Conservation (phyloP, 441 rosid species). For the Erysimum cheiri region DNA sequence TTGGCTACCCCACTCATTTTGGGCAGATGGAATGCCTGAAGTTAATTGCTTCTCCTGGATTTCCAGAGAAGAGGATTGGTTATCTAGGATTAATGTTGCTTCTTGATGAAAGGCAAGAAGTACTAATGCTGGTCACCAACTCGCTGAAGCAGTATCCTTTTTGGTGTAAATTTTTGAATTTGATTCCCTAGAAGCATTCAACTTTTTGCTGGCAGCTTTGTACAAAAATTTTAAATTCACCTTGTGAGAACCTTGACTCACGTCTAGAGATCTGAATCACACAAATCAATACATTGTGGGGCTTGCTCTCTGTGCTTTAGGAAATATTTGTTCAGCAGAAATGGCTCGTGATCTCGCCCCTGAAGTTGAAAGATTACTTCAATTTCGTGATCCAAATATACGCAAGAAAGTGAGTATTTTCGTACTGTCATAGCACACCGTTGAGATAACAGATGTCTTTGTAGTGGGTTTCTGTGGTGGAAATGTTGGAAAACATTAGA, state of each 20-base stretch:
- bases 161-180: conserved; percentile 23
- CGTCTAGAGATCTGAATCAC: conserved; percentile 88
- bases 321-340: conserved; percentile 97
- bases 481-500: conserved; percentile 16
- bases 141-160: conserved; percentile 97
- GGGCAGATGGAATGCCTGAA: conserved; percentile 99
- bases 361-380: conserved; percentile 94
- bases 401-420: conserved; percentile 79
- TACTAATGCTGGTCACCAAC: conserved; percentile 96
- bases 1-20: conserved; percentile 99
- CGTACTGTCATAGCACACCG: background rate
- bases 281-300: conserved; percentile 94
- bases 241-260: conserved; percentile 64
- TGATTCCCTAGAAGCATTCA: background rate
- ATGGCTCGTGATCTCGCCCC: conserved; percentile 99
- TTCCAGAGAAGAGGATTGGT: conserved; percentile 98
- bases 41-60: conserved; percentile 89
- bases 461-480: conserved; percentile 7
- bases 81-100: conserved; percentile 96
- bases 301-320: conserved; percentile 97
- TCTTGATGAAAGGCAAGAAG: conserved; percentile 99
- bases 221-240: conserved; percentile 15
- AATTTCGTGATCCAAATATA: conserved; percentile 95
- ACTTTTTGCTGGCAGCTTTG: background rate
- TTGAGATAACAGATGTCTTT: background rate